These are phyloP conservation scores for Russula sp. DNA, from an alignment of 768 basidiomycete species.

Conservation along the genomic window DNA sequence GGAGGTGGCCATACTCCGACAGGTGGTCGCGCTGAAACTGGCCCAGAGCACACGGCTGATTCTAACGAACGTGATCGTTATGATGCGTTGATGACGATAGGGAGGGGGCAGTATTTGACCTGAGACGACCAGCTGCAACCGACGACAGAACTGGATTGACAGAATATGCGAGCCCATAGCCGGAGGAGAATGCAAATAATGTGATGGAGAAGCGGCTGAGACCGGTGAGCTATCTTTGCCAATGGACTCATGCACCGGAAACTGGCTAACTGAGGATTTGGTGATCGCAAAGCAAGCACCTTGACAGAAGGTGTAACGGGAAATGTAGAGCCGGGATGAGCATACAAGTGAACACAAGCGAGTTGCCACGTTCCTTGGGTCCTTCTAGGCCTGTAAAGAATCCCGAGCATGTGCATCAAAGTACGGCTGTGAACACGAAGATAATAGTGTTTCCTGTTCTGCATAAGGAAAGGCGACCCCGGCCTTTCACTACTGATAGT, in stretches of 20 bases:
- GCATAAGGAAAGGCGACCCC: no score
- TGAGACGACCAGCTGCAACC: no score
- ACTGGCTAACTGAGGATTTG: not conserved
- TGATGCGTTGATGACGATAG: no score
- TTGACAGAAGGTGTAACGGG: not conserved
- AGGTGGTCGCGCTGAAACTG: not conserved
- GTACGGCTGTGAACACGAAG: not conserved
- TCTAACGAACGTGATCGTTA: not conserved
- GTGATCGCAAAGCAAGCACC: not conserved
- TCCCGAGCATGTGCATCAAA: no score
- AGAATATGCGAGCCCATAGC: slow-evolving; percentile 14
- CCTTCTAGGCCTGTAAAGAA: no score
- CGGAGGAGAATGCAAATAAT: slow-evolving; percentile 29
- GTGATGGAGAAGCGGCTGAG: not conserved
- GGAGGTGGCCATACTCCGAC: not conserved
- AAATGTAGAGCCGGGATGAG: not conserved
- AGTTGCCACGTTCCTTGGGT: no score
- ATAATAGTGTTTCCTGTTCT: not conserved
- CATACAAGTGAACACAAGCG: no score
- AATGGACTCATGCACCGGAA: slow-evolving; percentile 19
- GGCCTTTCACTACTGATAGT: not conserved
- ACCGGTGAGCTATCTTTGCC: slow-evolving; percentile 15
- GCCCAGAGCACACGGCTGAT: not conserved
- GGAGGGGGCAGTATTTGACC: no score
- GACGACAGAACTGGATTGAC: not conserved